Evolutionary conservation across 1,284 basidiomycete genomes (phyloP), one percentile per base, ranked within the genome.

Genomic region (Cutaneotrichosporon arboriforme): DNA sequence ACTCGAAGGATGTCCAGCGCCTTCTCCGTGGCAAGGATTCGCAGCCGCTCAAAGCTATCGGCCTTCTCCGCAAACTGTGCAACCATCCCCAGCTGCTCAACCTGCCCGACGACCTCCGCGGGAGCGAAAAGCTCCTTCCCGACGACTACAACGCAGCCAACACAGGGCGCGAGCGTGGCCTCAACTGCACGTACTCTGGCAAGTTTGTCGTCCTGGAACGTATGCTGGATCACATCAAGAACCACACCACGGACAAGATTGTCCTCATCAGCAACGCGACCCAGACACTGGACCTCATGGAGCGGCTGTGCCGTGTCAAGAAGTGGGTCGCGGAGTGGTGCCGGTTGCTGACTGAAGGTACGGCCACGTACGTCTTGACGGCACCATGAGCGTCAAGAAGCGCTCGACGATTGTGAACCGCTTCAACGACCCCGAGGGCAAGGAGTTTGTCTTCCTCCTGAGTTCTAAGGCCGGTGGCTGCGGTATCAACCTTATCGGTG

Each of bases 201-300:
- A 97, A 97, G 75, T 97, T 98, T 73, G 65, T 92, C 34, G 93
- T 99, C 3, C 79, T 99, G 14, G 93, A 97, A 67, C 81, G 92
- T 63, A 94, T 97, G 75, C 77, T 97, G 43, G 84, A 90, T 65
- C 85, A 86, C 49, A 85, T 94, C 59, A 61, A 64, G 53, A 85
- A 83, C 12, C 81, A 87, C 60, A 92, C 88, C 17, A 87, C 82
- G 57, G 94, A 99, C 79, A 99, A 99, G 80, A 97, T 98, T 58
- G 94, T 99, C 8, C 79, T 99, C 39, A 97, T 99, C 72, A 93
- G 89, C 69, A 99, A 99, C 74, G 97, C 96, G 65, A 99, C 96
- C 1, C 90, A 96, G 72, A 98, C 96, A 0, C 80, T 99, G 9
- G 94, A 98, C 72, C 75, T 97, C 13, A 92, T 97, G 65, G 91